Evolutionary conservation across 1,139 yeast genomes (phyloP).

Genomic region (Taiozyma sp.): DNA sequence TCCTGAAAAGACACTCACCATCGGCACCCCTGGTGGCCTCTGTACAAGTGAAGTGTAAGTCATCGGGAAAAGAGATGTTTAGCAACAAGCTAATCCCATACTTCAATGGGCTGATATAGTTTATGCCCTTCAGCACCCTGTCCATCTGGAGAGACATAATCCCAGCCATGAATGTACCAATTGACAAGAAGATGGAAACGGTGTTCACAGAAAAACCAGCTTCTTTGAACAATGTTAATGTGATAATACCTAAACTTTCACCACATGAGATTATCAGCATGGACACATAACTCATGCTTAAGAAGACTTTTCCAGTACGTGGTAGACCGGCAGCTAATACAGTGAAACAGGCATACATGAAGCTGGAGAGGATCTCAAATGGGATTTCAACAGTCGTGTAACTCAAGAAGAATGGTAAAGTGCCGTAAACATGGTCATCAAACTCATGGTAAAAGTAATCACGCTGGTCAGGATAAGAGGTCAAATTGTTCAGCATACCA

Average conservation of each 20-base stretch:
- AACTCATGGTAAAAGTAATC: slow-evolving; percentile 78
- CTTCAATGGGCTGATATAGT: slow-evolving; percentile 71
- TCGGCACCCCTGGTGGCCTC: slow-evolving; percentile 29
- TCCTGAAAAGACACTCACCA: slow-evolving; percentile 39
- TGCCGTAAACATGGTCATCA: slow-evolving; percentile 69
- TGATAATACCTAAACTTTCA: slow-evolving; percentile 76
- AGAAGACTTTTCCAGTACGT: slow-evolving; percentile 62
- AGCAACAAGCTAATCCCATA: slow-evolving; percentile 50
- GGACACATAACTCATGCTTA: slow-evolving; percentile 54
- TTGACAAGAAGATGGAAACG: slow-evolving; percentile 56
- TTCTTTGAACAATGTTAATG: slow-evolving; percentile 68
- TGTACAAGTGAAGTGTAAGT: slow-evolving; percentile 38
- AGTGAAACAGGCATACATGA: slow-evolving; percentile 55
- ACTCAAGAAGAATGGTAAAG: slow-evolving; percentile 59
- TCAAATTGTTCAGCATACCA: slow-evolving; percentile 75
- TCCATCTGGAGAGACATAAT: slow-evolving; percentile 78
- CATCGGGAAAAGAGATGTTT: slow-evolving; percentile 40
- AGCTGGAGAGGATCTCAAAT: slow-evolving; percentile 57
- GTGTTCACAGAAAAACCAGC: slow-evolving; percentile 78
- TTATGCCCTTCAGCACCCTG: slow-evolving; percentile 59
- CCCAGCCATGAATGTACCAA: slow-evolving; percentile 84
- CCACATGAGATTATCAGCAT: slow-evolving; percentile 69
- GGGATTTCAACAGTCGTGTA: slow-evolving; percentile 71
- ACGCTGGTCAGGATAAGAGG: slow-evolving; percentile 72
- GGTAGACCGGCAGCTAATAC: slow-evolving; percentile 74